Evolutionary conservation across 805 yeast genomes (phyloP).

Genomic region (Ogataea saltuana): DNA sequence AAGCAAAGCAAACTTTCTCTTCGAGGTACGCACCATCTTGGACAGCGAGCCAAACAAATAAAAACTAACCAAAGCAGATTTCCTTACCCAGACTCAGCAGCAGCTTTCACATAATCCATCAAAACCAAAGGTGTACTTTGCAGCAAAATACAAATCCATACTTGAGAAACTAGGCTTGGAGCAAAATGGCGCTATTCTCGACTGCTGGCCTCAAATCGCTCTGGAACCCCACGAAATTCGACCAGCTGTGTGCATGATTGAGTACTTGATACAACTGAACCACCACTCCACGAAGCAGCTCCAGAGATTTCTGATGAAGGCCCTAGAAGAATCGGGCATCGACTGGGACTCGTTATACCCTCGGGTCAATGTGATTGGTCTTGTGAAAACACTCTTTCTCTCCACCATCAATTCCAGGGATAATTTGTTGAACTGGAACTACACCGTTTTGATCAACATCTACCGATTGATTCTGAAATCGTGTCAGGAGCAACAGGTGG

Average conservation of each 20-base stretch:
- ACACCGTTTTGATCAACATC: conserved; percentile 9
- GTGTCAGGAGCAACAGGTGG: conserved; percentile 9
- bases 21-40: not conserved
- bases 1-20: conserved; percentile 10
- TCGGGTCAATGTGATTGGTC: conserved; percentile 7
- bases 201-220: conserved; percentile 7
- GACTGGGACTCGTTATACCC: conserved; percentile 9
- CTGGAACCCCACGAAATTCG: conserved; percentile 10
- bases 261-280: conserved; percentile 14
- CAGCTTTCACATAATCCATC: not conserved
- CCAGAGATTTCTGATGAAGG: conserved; percentile 11
- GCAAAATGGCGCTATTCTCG: conserved; percentile 8
- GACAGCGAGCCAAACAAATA: not conserved
- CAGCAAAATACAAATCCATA: conserved; percentile 1
- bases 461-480: conserved; percentile 7
- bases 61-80: not conserved
- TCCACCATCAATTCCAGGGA: conserved; percentile 5
- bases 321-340: conserved; percentile 2
- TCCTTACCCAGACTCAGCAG: not conserved
- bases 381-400: conserved; percentile 9
- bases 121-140: conserved; percentile 10
- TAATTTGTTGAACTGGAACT: conserved; percentile 10
- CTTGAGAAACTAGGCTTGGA: conserved; percentile 16
- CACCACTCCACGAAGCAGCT: conserved; percentile 7
- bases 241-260: conserved; percentile 4